Conservation (phyloP, 2,329 filamentous ascomycete genomes). For the Neoascochyta sp. region DNA sequence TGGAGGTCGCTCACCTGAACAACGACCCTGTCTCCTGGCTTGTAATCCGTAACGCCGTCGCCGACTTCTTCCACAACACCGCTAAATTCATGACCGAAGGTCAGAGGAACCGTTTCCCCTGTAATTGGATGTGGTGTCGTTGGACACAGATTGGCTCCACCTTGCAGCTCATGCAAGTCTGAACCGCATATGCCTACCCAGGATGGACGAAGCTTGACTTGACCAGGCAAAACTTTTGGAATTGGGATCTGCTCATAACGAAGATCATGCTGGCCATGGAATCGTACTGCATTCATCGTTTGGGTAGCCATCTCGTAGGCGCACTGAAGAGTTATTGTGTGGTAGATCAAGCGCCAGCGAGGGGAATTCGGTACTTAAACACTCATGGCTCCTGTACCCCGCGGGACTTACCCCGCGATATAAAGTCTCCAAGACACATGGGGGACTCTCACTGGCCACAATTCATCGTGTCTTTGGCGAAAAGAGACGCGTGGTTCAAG, state of each 20-base stretch:
- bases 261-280: constrained; percentile 45
- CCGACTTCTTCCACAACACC: constrained; percentile 52
- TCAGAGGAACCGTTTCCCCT: constrained; percentile 50
- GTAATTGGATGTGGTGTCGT: constrained; percentile 55
- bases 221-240: constrained; percentile 39
- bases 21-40: constrained; percentile 48
- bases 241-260: constrained; percentile 43
- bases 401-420: too few species aligned
- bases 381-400: too few species aligned
- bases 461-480: too few species aligned
- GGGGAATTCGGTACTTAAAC: too few species aligned
- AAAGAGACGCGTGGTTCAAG: too few species aligned
- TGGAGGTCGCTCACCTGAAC: too few species aligned
- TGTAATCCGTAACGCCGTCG: constrained; percentile 48
- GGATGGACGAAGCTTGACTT: constrained; percentile 43
- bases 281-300: constrained; percentile 47
- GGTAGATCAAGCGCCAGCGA: too few species aligned
- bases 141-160: constrained; percentile 49
- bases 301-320: constrained; percentile 16
- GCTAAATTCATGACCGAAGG: constrained; percentile 54
- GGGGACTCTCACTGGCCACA: too few species aligned
- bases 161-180: constrained; percentile 50
- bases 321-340: too few species aligned
- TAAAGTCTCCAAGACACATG: too few species aligned
- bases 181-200: constrained; percentile 44